Conservation (phyloP, 2,329 filamentous ascomycete genomes). For the Alternaria rosae region DNA sequence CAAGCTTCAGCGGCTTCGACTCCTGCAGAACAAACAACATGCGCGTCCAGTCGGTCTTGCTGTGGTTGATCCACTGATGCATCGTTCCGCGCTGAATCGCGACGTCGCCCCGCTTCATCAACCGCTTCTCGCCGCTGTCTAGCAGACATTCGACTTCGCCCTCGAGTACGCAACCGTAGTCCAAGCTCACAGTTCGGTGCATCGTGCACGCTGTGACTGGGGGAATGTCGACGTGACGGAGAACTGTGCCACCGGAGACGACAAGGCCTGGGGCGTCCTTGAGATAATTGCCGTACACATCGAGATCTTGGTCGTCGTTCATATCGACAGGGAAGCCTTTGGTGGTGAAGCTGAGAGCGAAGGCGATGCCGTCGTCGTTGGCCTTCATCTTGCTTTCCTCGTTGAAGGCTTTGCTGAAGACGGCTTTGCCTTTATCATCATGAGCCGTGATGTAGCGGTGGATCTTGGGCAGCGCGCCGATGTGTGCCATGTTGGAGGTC, state of each 20-base stretch:
- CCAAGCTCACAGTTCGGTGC: conserved; percentile 52
- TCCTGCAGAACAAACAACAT: conserved; percentile 51
- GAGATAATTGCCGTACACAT: conserved; percentile 55
- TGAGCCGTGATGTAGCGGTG: conserved; percentile 50
- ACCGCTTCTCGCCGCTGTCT: conserved; percentile 49
- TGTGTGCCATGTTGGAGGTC: conserved; percentile 39
- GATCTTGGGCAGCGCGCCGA: conserved; percentile 41
- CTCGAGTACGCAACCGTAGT: conserved; percentile 51
- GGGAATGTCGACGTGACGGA: conserved; percentile 52
- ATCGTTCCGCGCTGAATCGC: conserved; percentile 51
- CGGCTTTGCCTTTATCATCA: conserved; percentile 44
- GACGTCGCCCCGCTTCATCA: conserved; percentile 49
- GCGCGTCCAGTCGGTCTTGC: conserved; percentile 43
- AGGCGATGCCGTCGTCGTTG: conserved; percentile 56
- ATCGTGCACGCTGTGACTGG: conserved; percentile 48
- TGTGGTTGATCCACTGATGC: conserved; percentile 51
- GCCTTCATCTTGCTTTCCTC: conserved; percentile 47
- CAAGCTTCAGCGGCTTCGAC: conserved; percentile 44
- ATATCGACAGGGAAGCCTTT: conserved; percentile 58
- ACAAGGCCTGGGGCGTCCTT: conserved; percentile 58
- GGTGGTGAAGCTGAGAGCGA: conserved; percentile 60
- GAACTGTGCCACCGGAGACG: conserved; percentile 57
- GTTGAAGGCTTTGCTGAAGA: conserved; percentile 47
- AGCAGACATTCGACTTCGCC: conserved; percentile 49
- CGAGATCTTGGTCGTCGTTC: conserved; percentile 56